Evolutionary conservation across 192 early-diverging fungal genomes (phyloP), one percentile per base, ranked within the genome.

Genomic region (Coemansia asiatica): DNA sequence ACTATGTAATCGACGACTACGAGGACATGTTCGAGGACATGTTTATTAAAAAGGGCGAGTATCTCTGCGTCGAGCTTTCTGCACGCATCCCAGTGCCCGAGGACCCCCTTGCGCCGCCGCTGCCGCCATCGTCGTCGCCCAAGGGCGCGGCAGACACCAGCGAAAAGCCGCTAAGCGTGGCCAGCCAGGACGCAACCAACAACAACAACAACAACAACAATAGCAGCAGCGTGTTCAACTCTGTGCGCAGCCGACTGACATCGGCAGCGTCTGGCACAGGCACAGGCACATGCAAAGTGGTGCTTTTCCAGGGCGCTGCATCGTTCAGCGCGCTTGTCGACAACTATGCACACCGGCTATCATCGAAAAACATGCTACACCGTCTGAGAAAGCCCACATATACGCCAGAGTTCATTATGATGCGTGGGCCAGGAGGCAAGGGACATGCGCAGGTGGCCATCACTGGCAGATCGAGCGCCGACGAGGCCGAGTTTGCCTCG

Each of bases 1-100:
- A 96, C 80, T 96, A 95, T 80, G 90, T 92, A 31, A 88, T 94
- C 57, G 92, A 95, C 76, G 92, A 96, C 83, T 96, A 88, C 76
- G 92, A 96, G 67, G 92, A 91, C 58, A 85, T 87, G 75, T 92
- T 94, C 75, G 85, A 94, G 63, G 92, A 96, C 79, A 83, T 96
- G 69, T 86, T 91, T 65, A 89, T 96, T 40, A 85, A 81, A 47
- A 89, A 92, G 54, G 85, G 86, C 58, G 94, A 96, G 82, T 94
- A 94, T 71, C 84, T 96, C 33, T 96, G 94, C 69, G 93, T 94
- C 2, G 94, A 96, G 72, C 83, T 96, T 6, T 90, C 91, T 5
- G 88, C 90, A 7, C 85, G 89, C 33, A 84, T 94, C 7, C 93
- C 94, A 0, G 69, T 33, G 64, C 69, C 71, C 66, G 76, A 80